A percentile compares a stretch with the other conserved stretches of the same genome.
Conservation (phyloP, 352 stramenopile genomes). For the Lagenidium sp. region DNA sequence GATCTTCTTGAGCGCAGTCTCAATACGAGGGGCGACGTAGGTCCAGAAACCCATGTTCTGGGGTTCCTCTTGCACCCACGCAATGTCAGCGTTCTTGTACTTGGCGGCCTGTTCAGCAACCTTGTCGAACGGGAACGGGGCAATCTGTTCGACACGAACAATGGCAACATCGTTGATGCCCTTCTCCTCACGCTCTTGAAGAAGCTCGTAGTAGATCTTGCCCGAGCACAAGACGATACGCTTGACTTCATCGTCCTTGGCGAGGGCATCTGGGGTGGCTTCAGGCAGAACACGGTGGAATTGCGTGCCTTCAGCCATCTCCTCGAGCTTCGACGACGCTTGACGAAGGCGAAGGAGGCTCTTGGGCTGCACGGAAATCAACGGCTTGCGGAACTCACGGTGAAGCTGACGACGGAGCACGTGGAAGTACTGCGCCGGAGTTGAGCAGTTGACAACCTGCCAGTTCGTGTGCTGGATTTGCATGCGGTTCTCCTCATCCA, state of each 20-base stretch:
- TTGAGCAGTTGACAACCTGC: slow-evolving; percentile 71
- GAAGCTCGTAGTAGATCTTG: slow-evolving; percentile 79
- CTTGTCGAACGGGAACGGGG: slow-evolving; percentile 97
- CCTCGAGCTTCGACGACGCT: slow-evolving; percentile 64
- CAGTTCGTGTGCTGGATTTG: no score
- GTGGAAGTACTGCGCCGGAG: slow-evolving; percentile 96
- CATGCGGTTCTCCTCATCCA: slow-evolving; percentile 33
- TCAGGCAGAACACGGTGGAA: slow-evolving; percentile 69
- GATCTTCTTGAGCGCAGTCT: slow-evolving; percentile 89
- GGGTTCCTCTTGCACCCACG: slow-evolving; percentile 98
- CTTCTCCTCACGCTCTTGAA: slow-evolving; percentile 47
- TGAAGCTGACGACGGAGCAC: slow-evolving; percentile 83
- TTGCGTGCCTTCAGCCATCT: slow-evolving; percentile 43
- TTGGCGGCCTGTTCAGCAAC: slow-evolving; percentile 83
- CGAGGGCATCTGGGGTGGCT: slow-evolving; percentile 62
- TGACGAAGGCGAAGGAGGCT: slow-evolving; percentile 75
- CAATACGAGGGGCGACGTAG: slow-evolving; percentile 89
- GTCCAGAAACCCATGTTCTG: slow-evolving; percentile 98
- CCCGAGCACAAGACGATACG: slow-evolving; percentile 48
- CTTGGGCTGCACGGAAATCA: slow-evolving; percentile 79
- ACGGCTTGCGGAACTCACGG: slow-evolving; percentile 64
- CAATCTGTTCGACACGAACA: slow-evolving; percentile 76
- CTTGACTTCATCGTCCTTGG: slow-evolving; percentile 24
- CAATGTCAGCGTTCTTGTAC: slow-evolving; percentile 94
- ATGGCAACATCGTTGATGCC: slow-evolving; percentile 58